phyloP scores from a whole-genome alignment of 805 yeast species.

The Yamadazyma phyllophila region DNA sequence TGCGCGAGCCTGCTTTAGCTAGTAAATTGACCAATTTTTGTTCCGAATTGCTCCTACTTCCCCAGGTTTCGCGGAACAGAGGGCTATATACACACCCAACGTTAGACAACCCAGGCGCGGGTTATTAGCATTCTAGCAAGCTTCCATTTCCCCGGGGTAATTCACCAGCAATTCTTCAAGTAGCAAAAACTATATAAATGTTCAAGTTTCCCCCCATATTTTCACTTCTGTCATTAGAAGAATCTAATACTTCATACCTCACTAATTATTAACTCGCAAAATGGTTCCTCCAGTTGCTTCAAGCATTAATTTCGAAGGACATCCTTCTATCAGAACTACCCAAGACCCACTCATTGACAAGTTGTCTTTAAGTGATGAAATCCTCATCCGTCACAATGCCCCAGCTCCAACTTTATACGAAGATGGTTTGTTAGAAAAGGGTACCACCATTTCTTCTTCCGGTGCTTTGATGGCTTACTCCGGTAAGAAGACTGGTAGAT shows the following conservation, averaged over 20 bases:
- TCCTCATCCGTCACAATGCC: constrained; percentile 81
- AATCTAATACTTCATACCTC: constrained; percentile 2
- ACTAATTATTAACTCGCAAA: neutral
- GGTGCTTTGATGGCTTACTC: constrained; percentile 97
- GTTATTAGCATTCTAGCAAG: neutral
- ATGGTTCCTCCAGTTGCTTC: constrained; percentile 49
- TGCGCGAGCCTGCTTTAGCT: neutral
- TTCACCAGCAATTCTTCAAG: neutral
- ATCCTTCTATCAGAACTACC: constrained; percentile 38
- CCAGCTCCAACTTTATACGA: constrained; percentile 91
- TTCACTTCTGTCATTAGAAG: neutral
- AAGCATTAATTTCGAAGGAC: constrained; percentile 38
- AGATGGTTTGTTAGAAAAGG: constrained; percentile 86
- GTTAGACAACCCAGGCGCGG: neutral
- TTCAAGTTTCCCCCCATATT: constrained; percentile 4
- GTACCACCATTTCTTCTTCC: constrained; percentile 85
- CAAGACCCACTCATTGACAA: constrained; percentile 43
- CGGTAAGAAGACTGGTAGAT: constrained; percentile 95
- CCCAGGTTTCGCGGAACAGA: constrained; percentile 6
- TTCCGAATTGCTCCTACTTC: constrained; percentile 9
- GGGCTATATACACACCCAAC: constrained; percentile 1
- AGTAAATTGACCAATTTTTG: neutral
- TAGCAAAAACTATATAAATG: constrained; percentile 13
- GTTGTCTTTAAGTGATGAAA: constrained; percentile 55
- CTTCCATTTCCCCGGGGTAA: constrained; percentile 15